Base-by-base conservation (phyloP, 2,329 filamentous ascomycete genomes). In the Botrytis deweyae region DNA sequence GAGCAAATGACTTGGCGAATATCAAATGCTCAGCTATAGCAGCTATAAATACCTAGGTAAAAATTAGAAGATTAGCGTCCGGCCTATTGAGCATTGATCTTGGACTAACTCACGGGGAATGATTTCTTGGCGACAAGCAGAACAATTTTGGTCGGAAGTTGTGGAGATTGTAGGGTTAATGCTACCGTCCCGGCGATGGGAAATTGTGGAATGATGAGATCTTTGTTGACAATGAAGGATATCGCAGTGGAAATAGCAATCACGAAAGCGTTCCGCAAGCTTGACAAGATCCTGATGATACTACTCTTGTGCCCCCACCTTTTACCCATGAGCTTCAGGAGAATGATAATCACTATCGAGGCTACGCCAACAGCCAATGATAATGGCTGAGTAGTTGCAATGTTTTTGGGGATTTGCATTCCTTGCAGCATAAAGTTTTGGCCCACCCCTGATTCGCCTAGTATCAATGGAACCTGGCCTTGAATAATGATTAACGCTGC, bases 401-500 rank as follows among this genome's bases (percentile, higher is more conserved):
- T 72, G 5, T 68, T 67, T 33, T 10, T 4, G 7, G 40, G 29
- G 4, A 62, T 69, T 25, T 73, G 42, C 40, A 4, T 22, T 18
- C 33, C 52, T 46, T 73, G 64, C 4, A 4, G 16, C 14, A 1
- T n/a, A 20, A 61, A 69, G 12, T 4, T 1, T 22, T 55, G 55
- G 38, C 64, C n/a, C 33, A 87, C 82, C 0, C 88, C 58, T 5
- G 64, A 40, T 52, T 52, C 71, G 33, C 64, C 71, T 25, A 92
- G 84, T 46, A 91, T 82, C 0, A 89, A 0, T 85, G 85, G 74
- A 73, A 92, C 85, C 79, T 92, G 90, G n/a, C 88, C 89, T 68
- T 91, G 86, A 36, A 88, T 87, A 78, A 92, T 91, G 44, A 88
- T 89, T 66, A 92, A 87, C 38, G 89, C 90, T 1, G 90, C 89